Evolutionary conservation across 306 rosid species (phyloP), one percentile per base, ranked within the genome.

Genomic region (Prunus mira): DNA sequence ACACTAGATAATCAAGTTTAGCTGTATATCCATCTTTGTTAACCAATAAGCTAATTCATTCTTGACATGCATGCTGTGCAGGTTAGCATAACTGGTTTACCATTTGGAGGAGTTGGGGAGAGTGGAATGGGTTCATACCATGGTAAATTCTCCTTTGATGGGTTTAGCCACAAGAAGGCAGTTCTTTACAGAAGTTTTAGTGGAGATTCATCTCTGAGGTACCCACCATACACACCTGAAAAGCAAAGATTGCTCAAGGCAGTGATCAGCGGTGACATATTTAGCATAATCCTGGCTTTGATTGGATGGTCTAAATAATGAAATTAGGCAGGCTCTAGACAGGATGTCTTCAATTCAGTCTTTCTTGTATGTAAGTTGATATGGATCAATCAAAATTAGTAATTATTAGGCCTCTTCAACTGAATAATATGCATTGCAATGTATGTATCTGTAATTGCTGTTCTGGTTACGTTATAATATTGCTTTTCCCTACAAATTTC

Each of bases 41-140:
- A 38, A 38, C 43, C 43, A 38, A 38, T 1, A 38, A 38, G 9
- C 43, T 38, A 38, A 38, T 38, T 38, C 57, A 32, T 20, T 77
- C 12, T 32, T 46, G 2, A 22, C 18, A 20, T 27, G 19, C 25
- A 10, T 57, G 47, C 10, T 20, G 22, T 81, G 84, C 87, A 92
- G 97, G 88, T 90, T 67, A 88, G 86, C n/a, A 73, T 80, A 20
- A 61, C 55, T 1, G 92, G 96, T 7, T 83, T 92, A 72, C 97
- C 97, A 20, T 92, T 92, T 65, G 97, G 97, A 82, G 97, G 97
- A 72, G 93, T 92, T 3, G 97, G 83, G 77, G 97, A 92, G 84
- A 92, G 97, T 81, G 97, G 97, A 69, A 92, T 90, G 93, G 97
- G 97, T 2, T 76, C 76, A 34, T 92, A 92, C 74, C 97, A 92